Base-by-base conservation (phyloP, 2,329 filamentous ascomycete species). In the Sclerotinia spermophila region DNA sequence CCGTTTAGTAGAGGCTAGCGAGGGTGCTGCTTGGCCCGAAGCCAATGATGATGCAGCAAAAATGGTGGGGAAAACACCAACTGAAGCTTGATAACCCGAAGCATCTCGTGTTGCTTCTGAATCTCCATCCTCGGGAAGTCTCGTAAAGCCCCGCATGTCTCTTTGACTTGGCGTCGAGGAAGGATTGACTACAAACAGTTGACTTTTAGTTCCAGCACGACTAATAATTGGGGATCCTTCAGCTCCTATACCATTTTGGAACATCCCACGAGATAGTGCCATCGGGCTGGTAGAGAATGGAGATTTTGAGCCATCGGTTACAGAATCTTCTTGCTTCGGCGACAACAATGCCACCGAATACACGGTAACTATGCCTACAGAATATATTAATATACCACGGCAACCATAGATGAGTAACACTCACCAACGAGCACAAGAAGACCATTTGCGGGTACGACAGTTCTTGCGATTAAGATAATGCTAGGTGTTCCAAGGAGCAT, bases 151-250 rank as follows among this genome's bases (percentile, higher is more conserved):
- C 62, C 70, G 70, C 3, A 69, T 71, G 67, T 76, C 72, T 33
- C 71, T 67, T 64, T 66, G 60, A 10, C 67, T 71, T 45, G 77
- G 75, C 21, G 76, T 76, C 11, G 72, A 60, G 6, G 77, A 79
- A 40, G 75, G 77, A 55, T 79, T 79, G 13, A 77, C 78, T 45
- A 79, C 76, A 58, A 78, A 79, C 5, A 78, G 67, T n/a, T 76
- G 74, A 68, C 70, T 77, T 48, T 74, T 76, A 10, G 72, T 71
- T 59, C 75, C 76, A 55, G 70, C 68, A n/a, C 73, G 73, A 42
- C 72, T 73, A 45, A 72, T 69, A 15, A 75, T 69, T 13, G 78
- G 78, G 30, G 77, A 78, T 40, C 76, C 77, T 68, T 75, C 73
- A 21, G 59, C 70, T 24, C 64, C 70, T 33, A 73, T 64, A 45